A percentile compares a stretch with the other conserved stretches of the same genome.
Conservation (phyloP, 371 early-diverging fungal genomes). For the Mortierella sp. region DNA sequence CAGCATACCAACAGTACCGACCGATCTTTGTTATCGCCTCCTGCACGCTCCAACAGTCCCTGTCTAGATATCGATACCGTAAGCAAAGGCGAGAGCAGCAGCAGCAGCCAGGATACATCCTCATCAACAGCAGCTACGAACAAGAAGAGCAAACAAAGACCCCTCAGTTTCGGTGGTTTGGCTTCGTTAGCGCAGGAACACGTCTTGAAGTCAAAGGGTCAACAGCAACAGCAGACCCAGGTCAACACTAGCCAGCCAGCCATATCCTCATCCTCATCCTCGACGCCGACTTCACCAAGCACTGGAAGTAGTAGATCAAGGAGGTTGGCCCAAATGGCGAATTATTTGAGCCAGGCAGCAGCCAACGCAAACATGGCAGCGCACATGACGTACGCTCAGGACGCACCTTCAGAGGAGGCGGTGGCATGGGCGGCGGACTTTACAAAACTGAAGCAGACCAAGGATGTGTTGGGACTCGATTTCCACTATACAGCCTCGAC, state of each 20-base stretch:
- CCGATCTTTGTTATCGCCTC: constrained; percentile 37
- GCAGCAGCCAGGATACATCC: not conserved
- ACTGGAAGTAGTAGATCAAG: constrained; percentile 20
- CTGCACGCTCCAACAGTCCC: constrained; percentile 25
- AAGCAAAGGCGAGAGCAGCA: not conserved
- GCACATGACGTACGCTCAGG: constrained; percentile 19
- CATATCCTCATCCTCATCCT: constrained; percentile 2
- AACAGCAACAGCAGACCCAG: constrained; percentile 12
- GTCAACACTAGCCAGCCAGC: not conserved
- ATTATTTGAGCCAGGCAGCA: constrained; percentile 44
- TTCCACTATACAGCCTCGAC: constrained; percentile 45
- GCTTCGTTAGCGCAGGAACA: constrained; percentile 47
- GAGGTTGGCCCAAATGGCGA: constrained; percentile 41
- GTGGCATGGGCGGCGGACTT: constrained; percentile 45
- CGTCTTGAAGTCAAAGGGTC: constrained; percentile 26
- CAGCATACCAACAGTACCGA: constrained; percentile 28
- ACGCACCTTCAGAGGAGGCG: constrained; percentile 33
- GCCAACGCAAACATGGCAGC: constrained; percentile 25
- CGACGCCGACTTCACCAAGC: constrained; percentile 24
- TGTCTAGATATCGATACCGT: not conserved
- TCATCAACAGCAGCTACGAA: not conserved
- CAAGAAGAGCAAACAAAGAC: constrained; percentile 34
- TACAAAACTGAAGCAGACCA: constrained; percentile 46
- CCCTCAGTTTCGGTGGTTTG: constrained; percentile 43
- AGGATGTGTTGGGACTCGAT: constrained; percentile 43